phyloP scores from a whole-genome alignment of 225 moss, liverwort and hornwort species.

The Rhytidiadelphus loreus region DNA sequence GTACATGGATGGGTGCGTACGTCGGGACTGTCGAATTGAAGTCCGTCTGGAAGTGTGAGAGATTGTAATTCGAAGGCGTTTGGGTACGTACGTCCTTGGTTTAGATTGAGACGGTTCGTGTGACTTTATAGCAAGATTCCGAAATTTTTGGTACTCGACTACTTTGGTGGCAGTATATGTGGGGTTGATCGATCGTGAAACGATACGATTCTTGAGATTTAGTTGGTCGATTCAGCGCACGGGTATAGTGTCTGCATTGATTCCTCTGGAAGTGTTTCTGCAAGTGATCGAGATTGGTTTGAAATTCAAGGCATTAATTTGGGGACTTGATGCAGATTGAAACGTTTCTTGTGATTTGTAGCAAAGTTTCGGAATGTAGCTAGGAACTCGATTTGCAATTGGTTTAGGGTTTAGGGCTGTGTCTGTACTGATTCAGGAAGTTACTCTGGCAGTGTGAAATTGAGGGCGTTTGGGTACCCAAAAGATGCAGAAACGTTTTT shows the following conservation, averaged over 20 bases:
- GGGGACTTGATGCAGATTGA: not conserved
- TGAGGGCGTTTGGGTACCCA: not conserved
- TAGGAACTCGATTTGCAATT: too few species aligned
- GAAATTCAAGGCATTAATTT: too few species aligned
- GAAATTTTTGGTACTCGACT: not conserved
- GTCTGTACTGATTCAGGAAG: not conserved
- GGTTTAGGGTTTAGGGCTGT: not conserved
- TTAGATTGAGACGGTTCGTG: not conserved
- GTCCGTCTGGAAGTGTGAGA: not conserved
- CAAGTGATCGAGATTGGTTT: not conserved
- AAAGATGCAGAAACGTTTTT: not conserved
- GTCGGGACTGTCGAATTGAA: not conserved
- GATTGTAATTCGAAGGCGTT: not conserved
- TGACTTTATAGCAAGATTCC: not conserved
- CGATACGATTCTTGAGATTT: too few species aligned
- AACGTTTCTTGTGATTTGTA: not conserved
- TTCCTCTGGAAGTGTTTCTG: too few species aligned
- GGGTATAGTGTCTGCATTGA: too few species aligned
- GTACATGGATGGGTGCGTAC: not conserved
- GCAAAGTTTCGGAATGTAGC: too few species aligned
- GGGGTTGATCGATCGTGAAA: not conserved
- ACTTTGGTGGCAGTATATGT: not conserved
- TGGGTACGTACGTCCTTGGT: not conserved
- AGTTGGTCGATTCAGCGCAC: too few species aligned
- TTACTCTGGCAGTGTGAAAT: not conserved